phyloP scores from a whole-genome alignment of 176 grass and related monocot genomes.

The Neostapfia colusana region DNA sequence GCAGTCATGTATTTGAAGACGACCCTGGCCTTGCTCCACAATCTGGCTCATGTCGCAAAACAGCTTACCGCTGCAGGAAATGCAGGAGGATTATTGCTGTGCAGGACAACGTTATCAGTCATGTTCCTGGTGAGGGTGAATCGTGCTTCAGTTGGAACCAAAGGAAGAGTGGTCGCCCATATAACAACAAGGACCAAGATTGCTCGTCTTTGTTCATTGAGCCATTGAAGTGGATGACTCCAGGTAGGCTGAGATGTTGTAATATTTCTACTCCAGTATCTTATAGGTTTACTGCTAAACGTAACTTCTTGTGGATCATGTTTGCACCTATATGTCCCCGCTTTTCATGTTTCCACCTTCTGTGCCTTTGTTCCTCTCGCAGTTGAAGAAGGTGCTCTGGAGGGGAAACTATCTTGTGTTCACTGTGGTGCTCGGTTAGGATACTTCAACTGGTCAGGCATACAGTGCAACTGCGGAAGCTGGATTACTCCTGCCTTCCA shows the following conservation, averaged over 20 bases:
- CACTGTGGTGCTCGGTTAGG: conserved; percentile 73
- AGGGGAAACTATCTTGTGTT: conserved; percentile 88
- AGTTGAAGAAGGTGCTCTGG: conserved; percentile 90
- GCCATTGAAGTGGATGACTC: conserved; percentile 97
- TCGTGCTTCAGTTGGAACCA: conserved; percentile 77
- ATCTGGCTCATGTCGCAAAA: conserved; percentile 40
- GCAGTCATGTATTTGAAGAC: conserved; percentile 63
- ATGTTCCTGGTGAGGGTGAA: conserved; percentile 68
- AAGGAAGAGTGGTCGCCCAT: conserved; percentile 41
- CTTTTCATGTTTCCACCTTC: background rate
- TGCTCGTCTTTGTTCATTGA: conserved; percentile 88
- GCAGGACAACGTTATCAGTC: conserved; percentile 75
- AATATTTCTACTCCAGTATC: background rate
- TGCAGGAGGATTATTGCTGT: conserved; percentile 76
- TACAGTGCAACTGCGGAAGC: conserved; percentile 92
- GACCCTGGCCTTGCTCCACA: conserved; percentile 62
- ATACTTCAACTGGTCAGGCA: conserved; percentile 92
- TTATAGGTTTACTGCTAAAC: background rate
- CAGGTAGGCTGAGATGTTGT: conserved; percentile 41
- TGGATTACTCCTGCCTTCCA: conserved; percentile 97
- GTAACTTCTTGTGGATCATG: background rate
- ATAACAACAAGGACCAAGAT: conserved; percentile 58
- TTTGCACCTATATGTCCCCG: background rate
- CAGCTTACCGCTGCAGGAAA: conserved; percentile 83
- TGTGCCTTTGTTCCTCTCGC: conserved; percentile 36